Percentiles rank a stretch among this genome's conserved stretches.
Evolutionary conservation across 345 rosid species (phyloP).

Genomic region (Eucalyptus regnans): DNA sequence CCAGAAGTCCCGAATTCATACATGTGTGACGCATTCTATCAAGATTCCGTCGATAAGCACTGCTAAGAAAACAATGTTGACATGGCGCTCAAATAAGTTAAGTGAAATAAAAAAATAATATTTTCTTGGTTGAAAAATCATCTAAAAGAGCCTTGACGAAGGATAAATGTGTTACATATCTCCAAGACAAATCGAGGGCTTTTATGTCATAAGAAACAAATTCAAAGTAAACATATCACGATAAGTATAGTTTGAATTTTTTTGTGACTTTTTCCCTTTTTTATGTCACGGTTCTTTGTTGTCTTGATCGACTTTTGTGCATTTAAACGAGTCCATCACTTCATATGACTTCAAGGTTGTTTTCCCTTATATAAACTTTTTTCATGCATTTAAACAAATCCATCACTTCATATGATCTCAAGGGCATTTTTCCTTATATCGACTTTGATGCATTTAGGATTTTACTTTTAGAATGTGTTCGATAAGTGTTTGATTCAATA

Average conservation of each 20-base stretch:
- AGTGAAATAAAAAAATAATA: no score
- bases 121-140: no score
- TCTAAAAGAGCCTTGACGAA: accelerated
- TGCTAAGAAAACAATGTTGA: no score
- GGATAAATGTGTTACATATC: not conserved
- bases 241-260: no score
- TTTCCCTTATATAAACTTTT: not conserved
- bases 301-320: not conserved
- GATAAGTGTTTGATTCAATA: not conserved
- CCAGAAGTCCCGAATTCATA: not conserved
- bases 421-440: accelerated
- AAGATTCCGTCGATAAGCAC: not conserved
- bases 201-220: no score
- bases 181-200: accelerated
- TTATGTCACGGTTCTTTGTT: not conserved
- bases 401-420: not conserved
- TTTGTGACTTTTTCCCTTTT: not conserved
- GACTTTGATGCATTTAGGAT: accelerated
- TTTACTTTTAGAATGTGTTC: not conserved
- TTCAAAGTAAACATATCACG: no score
- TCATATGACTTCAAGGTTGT: no score
- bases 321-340: not conserved
- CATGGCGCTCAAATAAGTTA: not conserved
- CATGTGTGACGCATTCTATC: no score
- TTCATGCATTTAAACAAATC: not conserved